Percentiles rank a stretch among this genome's conserved stretches.
Conservation (phyloP, 2,329 filamentous ascomycete species). For the Chrysosporium keratinophilum region DNA sequence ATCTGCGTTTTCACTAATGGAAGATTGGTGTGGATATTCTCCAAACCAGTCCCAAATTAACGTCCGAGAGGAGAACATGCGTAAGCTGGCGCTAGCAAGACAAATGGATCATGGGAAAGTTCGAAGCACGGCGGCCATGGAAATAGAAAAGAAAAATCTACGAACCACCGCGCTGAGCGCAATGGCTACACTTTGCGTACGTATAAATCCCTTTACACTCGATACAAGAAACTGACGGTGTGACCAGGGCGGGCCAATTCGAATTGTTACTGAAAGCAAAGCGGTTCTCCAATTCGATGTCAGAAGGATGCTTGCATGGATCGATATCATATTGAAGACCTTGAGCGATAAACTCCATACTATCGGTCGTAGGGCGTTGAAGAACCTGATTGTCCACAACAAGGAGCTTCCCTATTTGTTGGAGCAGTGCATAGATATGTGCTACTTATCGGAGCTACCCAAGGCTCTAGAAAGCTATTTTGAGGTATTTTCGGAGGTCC, state of each 20-base stretch:
- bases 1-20: slow-evolving; percentile 92
- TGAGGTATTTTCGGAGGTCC: slow-evolving; percentile 75
- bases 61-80: slow-evolving; percentile 75
- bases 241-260: slow-evolving; percentile 55
- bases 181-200: slow-evolving; percentile 85
- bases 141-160: slow-evolving; percentile 91
- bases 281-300: slow-evolving; percentile 86
- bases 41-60: slow-evolving; percentile 77
- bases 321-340: slow-evolving; percentile 87
- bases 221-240: slow-evolving; percentile 12
- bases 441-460: slow-evolving; percentile 68
- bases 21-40: slow-evolving; percentile 97
- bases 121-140: slow-evolving; percentile 74
- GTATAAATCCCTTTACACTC: slow-evolving; percentile 24
- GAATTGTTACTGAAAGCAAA: slow-evolving; percentile 76
- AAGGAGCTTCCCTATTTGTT: slow-evolving; percentile 74
- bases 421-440: slow-evolving; percentile 82
- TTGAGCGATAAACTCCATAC: slow-evolving; percentile 84
- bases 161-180: slow-evolving; percentile 83
- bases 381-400: slow-evolving; percentile 84
- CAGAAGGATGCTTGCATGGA: slow-evolving; percentile 84
- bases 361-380: slow-evolving; percentile 77
- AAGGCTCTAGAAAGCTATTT: slow-evolving; percentile 95
- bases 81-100: slow-evolving; percentile 70
- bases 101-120: slow-evolving; percentile 62